A percentile compares a stretch with the other conserved stretches of the same genome.
phyloP scores from a whole-genome alignment of 106 monocot genomes.

The Vanilla planifolia region DNA sequence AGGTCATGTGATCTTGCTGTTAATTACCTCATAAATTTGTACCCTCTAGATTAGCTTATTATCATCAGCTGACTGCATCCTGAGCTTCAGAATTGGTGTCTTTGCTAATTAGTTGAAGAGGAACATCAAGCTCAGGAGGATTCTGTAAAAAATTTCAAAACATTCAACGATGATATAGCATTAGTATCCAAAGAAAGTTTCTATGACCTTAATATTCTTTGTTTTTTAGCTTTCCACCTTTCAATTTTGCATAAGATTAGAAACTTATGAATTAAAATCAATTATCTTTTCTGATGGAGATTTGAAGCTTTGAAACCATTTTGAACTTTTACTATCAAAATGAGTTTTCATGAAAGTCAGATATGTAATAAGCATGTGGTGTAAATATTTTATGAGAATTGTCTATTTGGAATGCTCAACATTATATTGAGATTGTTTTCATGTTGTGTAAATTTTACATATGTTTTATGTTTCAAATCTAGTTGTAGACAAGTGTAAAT shows the following conservation, averaged over 20 bases:
- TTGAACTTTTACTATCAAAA: neutral
- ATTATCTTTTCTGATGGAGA: too few relatives aligned
- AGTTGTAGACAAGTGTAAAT: too few relatives aligned
- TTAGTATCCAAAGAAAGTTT: too few relatives aligned
- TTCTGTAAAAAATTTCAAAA: slow-evolving; percentile 28
- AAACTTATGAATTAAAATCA: neutral
- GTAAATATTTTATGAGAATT: neutral
- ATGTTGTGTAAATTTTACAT: neutral
- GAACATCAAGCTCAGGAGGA: slow-evolving; percentile 78
- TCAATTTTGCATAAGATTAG: neutral
- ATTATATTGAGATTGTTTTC: too few relatives aligned
- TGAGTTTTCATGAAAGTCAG: neutral
- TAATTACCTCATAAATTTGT: slow-evolving; percentile 51
- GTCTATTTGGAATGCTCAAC: too few relatives aligned
- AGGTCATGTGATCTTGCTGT: neutral
- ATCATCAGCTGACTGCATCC: slow-evolving; percentile 41
- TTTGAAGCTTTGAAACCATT: neutral
- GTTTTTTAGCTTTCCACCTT: too few relatives aligned
- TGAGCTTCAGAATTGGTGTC: slow-evolving; percentile 33
- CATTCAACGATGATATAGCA: too few relatives aligned
- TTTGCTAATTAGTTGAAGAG: slow-evolving; percentile 42
- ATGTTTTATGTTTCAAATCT: too few relatives aligned
- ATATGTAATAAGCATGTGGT: neutral
- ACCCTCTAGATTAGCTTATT: slow-evolving; percentile 27
- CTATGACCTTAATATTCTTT: too few relatives aligned